Conservation (phyloP, 2,329 filamentous ascomycete species). For the Thelonectria blattea region DNA sequence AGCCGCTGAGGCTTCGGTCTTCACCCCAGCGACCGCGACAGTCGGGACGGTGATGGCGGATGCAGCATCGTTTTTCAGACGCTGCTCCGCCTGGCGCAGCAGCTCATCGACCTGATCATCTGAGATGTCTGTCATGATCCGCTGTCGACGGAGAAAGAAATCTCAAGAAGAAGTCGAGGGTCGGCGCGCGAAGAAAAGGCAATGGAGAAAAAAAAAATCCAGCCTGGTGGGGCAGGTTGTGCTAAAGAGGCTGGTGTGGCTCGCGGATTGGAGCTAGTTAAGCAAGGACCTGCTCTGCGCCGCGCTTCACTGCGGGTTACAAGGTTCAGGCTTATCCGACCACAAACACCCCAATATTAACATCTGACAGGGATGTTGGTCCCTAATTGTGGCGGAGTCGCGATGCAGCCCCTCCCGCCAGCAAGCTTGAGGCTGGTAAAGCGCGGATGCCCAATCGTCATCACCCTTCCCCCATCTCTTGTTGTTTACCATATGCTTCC, state of each 20-base stretch:
- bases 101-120: constrained; percentile 42
- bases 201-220: constrained; percentile 12
- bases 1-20: constrained; percentile 19
- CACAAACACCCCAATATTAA: neutral
- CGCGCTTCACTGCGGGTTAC: neutral
- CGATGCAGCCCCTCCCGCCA: constrained; percentile 10
- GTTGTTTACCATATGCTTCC: constrained; percentile 17
- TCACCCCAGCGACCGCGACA: constrained; percentile 24
- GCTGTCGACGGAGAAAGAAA: constrained; percentile 31
- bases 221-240: neutral
- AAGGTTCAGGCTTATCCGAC: neutral
- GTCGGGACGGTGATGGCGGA: constrained; percentile 25
- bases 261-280: neutral
- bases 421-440: constrained; percentile 15
- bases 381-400: constrained; percentile 2
- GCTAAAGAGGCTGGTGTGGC: constrained; percentile 1
- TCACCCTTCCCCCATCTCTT: constrained; percentile 27
- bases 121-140: constrained; percentile 40
- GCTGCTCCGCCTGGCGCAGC: constrained; percentile 42
- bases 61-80: constrained; percentile 37
- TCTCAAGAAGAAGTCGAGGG: neutral
- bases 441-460: constrained; percentile 35
- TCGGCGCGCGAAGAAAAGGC: neutral
- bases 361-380: neutral
- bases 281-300: neutral